Conservation (phyloP, 768 basidiomycete species). For the Phylloporus sp. region DNA sequence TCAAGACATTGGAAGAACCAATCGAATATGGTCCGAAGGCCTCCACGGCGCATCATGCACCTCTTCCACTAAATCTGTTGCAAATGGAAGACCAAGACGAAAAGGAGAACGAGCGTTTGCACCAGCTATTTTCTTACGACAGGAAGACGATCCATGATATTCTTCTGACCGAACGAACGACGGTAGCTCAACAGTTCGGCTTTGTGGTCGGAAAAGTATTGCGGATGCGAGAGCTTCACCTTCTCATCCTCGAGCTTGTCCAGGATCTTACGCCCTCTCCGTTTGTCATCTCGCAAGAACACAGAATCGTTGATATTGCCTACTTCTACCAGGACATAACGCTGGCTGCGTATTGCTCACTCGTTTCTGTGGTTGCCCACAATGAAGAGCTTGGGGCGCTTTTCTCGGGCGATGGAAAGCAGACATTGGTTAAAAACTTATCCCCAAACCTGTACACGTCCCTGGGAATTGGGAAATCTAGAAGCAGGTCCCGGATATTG, state of each 20-base stretch:
- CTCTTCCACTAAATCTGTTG: not conserved
- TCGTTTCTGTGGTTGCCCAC: not conserved
- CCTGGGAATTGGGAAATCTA: not conserved
- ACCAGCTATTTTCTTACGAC: not conserved
- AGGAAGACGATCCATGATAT: not conserved
- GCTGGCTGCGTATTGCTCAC: not conserved
- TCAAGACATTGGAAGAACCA: constrained; percentile 51
- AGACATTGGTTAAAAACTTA: not conserved
- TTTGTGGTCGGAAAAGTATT: not conserved
- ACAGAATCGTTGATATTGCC: not conserved
- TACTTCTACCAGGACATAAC: not conserved
- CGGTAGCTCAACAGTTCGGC: not conserved
- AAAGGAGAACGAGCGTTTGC: not conserved
- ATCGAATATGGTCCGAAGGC: constrained; percentile 52
- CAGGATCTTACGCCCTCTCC: not conserved
- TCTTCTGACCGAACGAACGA: not conserved
- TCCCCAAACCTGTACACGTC: not conserved
- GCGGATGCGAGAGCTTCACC: not conserved
- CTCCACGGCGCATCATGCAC: constrained; percentile 12
- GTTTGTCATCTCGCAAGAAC: not conserved
- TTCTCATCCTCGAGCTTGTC: not conserved
- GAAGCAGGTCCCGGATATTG: not conserved
- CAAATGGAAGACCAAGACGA: not conserved
- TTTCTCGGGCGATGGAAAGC: not conserved
- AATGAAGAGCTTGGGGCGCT: not conserved